These are phyloP conservation scores for Talaromyces adpressus DNA, from an alignment of 495 filamentous ascomycete species.

Conservation along the genomic window DNA sequence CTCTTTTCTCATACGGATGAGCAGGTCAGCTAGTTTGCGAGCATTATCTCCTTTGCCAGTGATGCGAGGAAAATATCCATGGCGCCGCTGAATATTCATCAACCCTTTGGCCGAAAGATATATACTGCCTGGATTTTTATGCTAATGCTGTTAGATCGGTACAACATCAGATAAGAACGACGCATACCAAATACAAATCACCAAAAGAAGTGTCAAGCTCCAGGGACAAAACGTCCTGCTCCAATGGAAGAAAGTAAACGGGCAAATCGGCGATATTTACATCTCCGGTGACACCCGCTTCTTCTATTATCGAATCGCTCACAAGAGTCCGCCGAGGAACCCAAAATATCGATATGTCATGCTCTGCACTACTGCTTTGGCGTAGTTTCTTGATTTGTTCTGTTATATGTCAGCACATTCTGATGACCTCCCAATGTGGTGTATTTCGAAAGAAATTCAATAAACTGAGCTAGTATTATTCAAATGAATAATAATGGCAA, in stretches of 20 bases:
- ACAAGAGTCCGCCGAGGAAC: conserved; percentile 86
- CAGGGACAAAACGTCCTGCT: conserved; percentile 83
- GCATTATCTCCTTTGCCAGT: conserved; percentile 95
- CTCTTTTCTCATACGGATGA: conserved; percentile 92
- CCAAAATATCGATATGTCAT: conserved; percentile 95
- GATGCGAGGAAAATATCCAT: conserved; percentile 92
- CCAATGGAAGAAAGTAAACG: conserved; percentile 83
- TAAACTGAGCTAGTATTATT: conserved; percentile 34
- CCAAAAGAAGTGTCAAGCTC: conserved; percentile 82
- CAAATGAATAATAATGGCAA: conserved; percentile 10
- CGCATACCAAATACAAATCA: conserved; percentile 74
- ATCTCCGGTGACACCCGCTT: conserved; percentile 88
- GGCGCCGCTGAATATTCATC: conserved; percentile 86
- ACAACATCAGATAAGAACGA: not conserved
- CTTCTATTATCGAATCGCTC: conserved; percentile 86
- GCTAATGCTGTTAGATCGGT: conserved; percentile 33
- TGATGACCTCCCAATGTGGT: conserved; percentile 42
- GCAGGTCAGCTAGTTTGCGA: conserved; percentile 75
- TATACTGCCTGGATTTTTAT: conserved; percentile 84
- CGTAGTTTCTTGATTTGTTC: conserved; percentile 89
- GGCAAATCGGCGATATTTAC: conserved; percentile 80
- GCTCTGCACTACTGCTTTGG: conserved; percentile 73
- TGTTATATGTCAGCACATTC: conserved; percentile 54
- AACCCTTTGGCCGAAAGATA: conserved; percentile 87
- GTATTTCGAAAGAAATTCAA: conserved; percentile 32